These are phyloP conservation scores for Beverwykella pulmonaria DNA, from an alignment of 495 filamentous ascomycete species.

Conservation along the genomic window DNA sequence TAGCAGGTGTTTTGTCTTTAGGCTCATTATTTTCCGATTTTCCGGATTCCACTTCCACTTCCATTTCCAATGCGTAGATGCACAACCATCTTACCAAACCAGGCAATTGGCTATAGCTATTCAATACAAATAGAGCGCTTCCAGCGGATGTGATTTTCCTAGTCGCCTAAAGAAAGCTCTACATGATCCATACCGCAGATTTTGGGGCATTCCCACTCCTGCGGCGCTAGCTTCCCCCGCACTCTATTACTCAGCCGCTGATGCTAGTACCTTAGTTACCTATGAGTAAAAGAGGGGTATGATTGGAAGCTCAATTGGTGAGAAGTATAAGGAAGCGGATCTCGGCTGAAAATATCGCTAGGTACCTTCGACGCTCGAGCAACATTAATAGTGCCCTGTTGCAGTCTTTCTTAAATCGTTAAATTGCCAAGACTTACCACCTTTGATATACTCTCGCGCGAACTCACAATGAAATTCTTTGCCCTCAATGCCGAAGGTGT, in stretches of 20 bases:
- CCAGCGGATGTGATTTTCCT: not conserved
- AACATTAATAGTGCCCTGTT: not conserved
- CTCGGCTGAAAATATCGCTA: no score
- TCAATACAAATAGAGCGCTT: no score
- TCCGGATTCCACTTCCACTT: no score
- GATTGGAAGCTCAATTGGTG: not conserved
- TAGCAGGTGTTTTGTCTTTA: no score
- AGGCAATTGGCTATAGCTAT: no score
- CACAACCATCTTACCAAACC: no score
- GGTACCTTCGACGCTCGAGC: not conserved
- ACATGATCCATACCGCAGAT: not conserved
- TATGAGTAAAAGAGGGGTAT: not conserved
- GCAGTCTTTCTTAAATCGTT: no score
- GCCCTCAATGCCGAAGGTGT: not conserved
- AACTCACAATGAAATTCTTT: not conserved
- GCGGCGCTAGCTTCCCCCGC: not conserved
- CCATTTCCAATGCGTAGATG: no score
- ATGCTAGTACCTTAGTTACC: not conserved
- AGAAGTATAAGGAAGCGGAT: no score
- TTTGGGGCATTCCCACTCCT: not conserved
- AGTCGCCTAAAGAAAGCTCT: not conserved
- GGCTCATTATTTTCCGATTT: no score
- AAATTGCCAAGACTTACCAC: no score
- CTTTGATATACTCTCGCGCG: no score
- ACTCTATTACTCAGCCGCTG: not conserved